Conservation (phyloP, 2,329 filamentous ascomycete genomes). For the Aspergillus sp. region DNA sequence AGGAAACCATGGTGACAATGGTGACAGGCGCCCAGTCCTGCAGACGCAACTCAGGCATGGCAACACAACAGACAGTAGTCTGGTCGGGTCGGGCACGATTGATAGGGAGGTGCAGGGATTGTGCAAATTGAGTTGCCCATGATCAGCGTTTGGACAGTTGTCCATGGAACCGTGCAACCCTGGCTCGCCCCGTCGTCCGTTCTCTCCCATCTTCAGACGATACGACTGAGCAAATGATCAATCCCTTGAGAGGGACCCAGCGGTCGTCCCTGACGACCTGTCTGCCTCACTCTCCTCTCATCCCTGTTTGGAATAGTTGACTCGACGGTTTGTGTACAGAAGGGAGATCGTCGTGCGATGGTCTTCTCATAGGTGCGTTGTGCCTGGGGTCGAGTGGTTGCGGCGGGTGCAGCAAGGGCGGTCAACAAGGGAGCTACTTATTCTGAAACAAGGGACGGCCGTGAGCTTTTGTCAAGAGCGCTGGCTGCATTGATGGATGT, state of each 20-base stretch:
- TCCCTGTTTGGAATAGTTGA: too few species aligned
- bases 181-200: slow-evolving; percentile 1
- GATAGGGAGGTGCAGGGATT: slow-evolving; percentile 7
- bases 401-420: neutral
- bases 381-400: too few species aligned
- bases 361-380: too few species aligned
- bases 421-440: neutral
- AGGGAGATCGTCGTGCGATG: too few species aligned
- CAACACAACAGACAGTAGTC: neutral
- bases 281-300: too few species aligned
- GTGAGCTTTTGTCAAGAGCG: neutral
- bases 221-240: too few species aligned
- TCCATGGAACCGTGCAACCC: slow-evolving; percentile 10
- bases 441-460: neutral
- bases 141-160: slow-evolving; percentile 9
- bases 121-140: slow-evolving; percentile 1
- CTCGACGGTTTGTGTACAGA: too few species aligned
- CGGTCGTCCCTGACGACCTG: too few species aligned
- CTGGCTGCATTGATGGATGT: neutral
- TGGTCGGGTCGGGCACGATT: neutral
- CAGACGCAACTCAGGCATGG: neutral
- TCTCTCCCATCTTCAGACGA: too few species aligned
- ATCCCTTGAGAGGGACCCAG: too few species aligned
- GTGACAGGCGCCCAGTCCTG: too few species aligned
- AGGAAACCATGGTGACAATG: too few species aligned